Conservation (phyloP, 1,284 basidiomycete genomes). For the Mycosarcoma mackinlayi region DNA sequence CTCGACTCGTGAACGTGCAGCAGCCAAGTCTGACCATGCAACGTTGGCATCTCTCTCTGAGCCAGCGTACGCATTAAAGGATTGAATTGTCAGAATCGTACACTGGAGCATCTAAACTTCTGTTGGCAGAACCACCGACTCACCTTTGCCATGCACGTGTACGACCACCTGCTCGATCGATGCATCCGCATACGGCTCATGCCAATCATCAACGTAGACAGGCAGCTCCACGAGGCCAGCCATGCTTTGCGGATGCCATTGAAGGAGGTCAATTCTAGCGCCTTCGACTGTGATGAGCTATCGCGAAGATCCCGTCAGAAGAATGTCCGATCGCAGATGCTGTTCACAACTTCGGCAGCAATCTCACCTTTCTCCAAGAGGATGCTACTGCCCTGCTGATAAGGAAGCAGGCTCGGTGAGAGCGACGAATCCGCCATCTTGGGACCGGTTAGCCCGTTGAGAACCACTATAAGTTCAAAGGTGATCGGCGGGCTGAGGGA, state of each 20-base stretch:
- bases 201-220: slow-evolving; percentile 1
- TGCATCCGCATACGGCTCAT: not conserved
- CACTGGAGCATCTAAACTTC: too few relatives aligned
- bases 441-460: too few relatives aligned
- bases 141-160: slow-evolving; percentile 32
- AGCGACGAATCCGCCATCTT: not conserved
- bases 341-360: too few relatives aligned
- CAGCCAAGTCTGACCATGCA: slow-evolving; percentile 13
- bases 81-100: too few relatives aligned
- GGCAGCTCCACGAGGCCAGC: slow-evolving; percentile 1
- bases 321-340: not conserved
- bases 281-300: slow-evolving; percentile 3
- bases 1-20: slow-evolving; percentile 5
- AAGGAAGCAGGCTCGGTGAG: not conserved
- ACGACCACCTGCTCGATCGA: slow-evolving; percentile 21
- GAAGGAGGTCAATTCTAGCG: not conserved
- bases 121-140: not conserved
- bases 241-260: slow-evolving; percentile 1
- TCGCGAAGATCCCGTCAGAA: not conserved
- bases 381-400: not conserved
- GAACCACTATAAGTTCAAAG: not conserved
- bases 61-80: too few relatives aligned
- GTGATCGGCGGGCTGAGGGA: not conserved
- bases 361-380: slow-evolving; percentile 1
- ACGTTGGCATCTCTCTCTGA: slow-evolving; percentile 18